phyloP scores from a whole-genome alignment of 2,329 filamentous ascomycete species.

The Fusarium sp. region DNA sequence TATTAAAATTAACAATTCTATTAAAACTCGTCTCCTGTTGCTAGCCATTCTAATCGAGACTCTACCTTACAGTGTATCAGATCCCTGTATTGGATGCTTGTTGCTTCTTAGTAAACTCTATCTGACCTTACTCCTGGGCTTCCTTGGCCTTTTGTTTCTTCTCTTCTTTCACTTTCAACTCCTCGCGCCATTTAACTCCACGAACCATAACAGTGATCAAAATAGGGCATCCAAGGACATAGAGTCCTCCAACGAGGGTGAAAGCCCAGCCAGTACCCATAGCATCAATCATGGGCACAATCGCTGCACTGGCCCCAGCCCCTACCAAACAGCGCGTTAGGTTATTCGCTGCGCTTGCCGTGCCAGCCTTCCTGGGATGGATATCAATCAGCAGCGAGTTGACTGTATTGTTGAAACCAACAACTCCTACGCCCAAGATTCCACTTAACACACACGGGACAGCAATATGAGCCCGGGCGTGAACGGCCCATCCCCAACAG shows the following conservation, averaged over 20 bases:
- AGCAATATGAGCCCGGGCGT: slow-evolving; percentile 54
- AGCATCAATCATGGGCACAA: slow-evolving; percentile 60
- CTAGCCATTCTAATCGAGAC: background rate
- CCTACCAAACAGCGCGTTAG: slow-evolving; percentile 64
- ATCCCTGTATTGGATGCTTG: background rate
- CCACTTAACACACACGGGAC: slow-evolving; percentile 59
- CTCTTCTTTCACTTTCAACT: slow-evolving; percentile 42
- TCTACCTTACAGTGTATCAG: background rate
- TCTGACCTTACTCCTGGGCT: background rate
- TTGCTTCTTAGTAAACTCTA: background rate
- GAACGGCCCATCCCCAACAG: slow-evolving; percentile 62
- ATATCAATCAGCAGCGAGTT: slow-evolving; percentile 66
- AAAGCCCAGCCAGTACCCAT: slow-evolving; percentile 64
- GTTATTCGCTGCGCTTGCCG: slow-evolving; percentile 66
- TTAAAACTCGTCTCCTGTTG: background rate
- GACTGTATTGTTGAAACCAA: slow-evolving; percentile 63
- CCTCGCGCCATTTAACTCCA: slow-evolving; percentile 56
- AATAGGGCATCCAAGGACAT: slow-evolving; percentile 51
- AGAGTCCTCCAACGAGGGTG: slow-evolving; percentile 56
- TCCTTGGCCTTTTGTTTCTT: slow-evolving; percentile 32
- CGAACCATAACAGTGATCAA: slow-evolving; percentile 53
- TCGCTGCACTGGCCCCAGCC: slow-evolving; percentile 60
- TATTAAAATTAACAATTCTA: background rate
- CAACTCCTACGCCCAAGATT: slow-evolving; percentile 58
- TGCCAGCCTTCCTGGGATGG: slow-evolving; percentile 60